A percentile compares a stretch with the other conserved stretches of the same genome.
These are phyloP conservation scores for Naganishia liquefaciens DNA, from an alignment of 1,284 basidiomycete species.

Conservation along the genomic window DNA sequence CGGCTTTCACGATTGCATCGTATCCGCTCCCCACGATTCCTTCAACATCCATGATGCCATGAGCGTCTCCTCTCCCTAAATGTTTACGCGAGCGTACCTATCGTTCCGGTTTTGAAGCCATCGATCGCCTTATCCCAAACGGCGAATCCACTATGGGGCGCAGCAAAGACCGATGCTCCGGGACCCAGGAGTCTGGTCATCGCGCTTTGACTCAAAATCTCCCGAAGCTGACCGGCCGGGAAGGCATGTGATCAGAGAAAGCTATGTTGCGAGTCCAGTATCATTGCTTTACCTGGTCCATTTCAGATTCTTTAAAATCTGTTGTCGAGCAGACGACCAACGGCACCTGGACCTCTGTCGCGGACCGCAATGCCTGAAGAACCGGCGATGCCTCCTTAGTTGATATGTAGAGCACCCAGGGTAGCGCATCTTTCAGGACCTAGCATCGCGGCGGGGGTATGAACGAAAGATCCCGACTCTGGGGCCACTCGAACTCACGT, in stretches of 20 bases:
- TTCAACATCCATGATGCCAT: not conserved
- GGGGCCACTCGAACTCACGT: not conserved
- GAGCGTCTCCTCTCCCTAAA: not conserved
- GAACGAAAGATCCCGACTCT: not conserved
- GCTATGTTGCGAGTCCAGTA: not conserved
- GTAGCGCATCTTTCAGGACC: slow-evolving; percentile 15
- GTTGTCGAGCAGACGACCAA: slow-evolving; percentile 20
- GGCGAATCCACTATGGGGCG: slow-evolving; percentile 24
- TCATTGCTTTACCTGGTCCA: slow-evolving; percentile 1
- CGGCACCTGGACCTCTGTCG: slow-evolving; percentile 19
- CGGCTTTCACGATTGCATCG: slow-evolving; percentile 8
- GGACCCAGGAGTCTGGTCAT: slow-evolving; percentile 20
- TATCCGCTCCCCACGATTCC: slow-evolving; percentile 15
- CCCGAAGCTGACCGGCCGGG: not conserved
- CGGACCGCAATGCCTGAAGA: slow-evolving; percentile 9
- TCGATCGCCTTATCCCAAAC: slow-evolving; percentile 17
- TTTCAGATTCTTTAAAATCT: slow-evolving; percentile 12
- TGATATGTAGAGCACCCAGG: slow-evolving; percentile 21
- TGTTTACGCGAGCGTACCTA: slow-evolving; percentile 4
- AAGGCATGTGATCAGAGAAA: no score
- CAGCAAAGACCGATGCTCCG: slow-evolving; percentile 19
- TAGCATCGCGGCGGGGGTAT: not conserved
- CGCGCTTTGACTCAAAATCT: slow-evolving; percentile 5
- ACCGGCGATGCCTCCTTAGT: slow-evolving; percentile 16
- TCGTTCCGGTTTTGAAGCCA: slow-evolving; percentile 16